Base-by-base conservation (phyloP, 176 grass and related monocot species). In the Carex parvula region DNA sequence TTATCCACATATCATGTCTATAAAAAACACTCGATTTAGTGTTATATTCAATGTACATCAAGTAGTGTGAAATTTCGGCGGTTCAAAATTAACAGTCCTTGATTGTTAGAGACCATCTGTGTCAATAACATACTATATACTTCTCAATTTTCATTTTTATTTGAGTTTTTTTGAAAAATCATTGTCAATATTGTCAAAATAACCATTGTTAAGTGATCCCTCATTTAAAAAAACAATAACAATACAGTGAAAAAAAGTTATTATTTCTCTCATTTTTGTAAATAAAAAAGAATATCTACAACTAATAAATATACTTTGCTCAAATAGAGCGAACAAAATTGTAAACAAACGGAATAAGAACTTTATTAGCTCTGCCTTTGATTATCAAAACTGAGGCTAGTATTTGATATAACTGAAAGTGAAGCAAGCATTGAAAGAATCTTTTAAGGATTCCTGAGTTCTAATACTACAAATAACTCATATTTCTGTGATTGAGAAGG, bases 271-370 rank as follows among this genome's bases (percentile, higher is more conserved):
- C 33, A 33, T 57, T 78, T 24, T 33, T 12, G 50, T 56, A 78
- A 55, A 57, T 57, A 6, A 56, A 56, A 78, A 78, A 32, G 14
- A 78, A 78, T 57, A 78, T 57, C 20, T 62, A 78, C 24, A 57
- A 30, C 68, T 18, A 55, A 32, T 33, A 18, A 18, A 3, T 78
- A 71, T 78, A 35, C 22, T 78, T 56, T 78, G 50, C 52, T 78
- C 73, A 78, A 78, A 57, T 78, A 62, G 73, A 78, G 73, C 52
- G 8, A 78, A 57, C 26, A 78, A 77, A 57, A 78, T 56, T 56
- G 52, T 32, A 32, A 57, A 78, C 26, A 77, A 77, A 78, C 26
- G 32, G 24, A 55, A 78, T 8, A 76, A 20, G 13, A 76, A 55
- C 46, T 15, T 76, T 76, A 53, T 29, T 54, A 57, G 24, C 48